Evolutionary conservation across 2,329 filamentous ascomycete species (phyloP), one percentile per base, ranked within the genome.

Genomic region (Colletotrichum sp.): DNA sequence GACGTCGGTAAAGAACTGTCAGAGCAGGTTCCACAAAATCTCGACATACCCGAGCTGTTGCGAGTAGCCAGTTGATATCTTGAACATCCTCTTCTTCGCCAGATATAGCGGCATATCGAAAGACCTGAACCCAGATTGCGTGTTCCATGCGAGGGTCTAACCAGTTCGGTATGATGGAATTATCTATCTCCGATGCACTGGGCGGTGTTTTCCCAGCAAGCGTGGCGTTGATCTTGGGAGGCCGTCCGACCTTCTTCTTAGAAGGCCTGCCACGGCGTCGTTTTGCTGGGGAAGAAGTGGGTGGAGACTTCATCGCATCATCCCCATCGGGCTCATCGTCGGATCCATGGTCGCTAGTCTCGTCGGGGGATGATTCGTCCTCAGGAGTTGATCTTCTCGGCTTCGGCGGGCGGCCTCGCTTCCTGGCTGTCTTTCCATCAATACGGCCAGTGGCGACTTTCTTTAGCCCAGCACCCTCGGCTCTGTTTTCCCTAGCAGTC

Each of bases 11-110:
- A 7, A 97, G 87, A 2, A 91, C 93, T 7, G 92, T 92, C 66
- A 97, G 84, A 3, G 94, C 94, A 7, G 95, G 93, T 79, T 96
- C 94, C 1, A 90, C 85, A 73, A 96, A 95, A 4, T 88, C 83
- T 66, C 88, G 90, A 78, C 93, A 96, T 18, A 92, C 85, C 3
- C 89, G 87, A 43, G 94, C 91, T 60, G 90, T 85, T n/a, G 88
- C 86, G 12, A 94, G 83, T 8, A 97, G 89, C 93, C 93, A 95
- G 79, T 88, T 87, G 15, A 87, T 88, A 79, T 87, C 85, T 80
- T 85, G 30, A 13, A 66, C 16, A 48, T 71, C 58, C 8, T 76
- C 56, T 36, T 76, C 74, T 7, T 84, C 80, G 2, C 82, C 79
- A 10, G 80, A 79, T 36, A 87, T 84, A 18, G 93, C 91, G 13